Evolutionary conservation across 345 rosid genomes (phyloP), one percentile per base, ranked within the genome.

Genomic region (Eutrema heterophyllum): DNA sequence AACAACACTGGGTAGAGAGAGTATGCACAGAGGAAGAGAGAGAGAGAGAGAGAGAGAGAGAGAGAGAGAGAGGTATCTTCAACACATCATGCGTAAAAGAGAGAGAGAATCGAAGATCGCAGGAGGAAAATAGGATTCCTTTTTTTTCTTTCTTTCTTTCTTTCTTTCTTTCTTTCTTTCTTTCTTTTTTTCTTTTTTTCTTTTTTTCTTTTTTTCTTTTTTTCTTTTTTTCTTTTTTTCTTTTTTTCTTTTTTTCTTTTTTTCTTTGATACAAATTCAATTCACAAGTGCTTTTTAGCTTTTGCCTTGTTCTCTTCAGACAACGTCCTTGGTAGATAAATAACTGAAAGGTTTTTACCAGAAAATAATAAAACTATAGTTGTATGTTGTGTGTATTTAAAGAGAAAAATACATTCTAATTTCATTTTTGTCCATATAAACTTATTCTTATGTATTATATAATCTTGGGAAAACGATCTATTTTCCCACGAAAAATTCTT

Each of bases 61-160:
- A 50, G 53, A 61, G 63, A 63, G 68, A 50, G 53, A 61, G 63
- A 63, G 54, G 53, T 56, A 40, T 64, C 76, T 64, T 77, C 76
- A 49, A 38, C 56, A 56, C 67, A 64, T 64, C 49, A 38, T 70
- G 53, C 71, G 72, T 54, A 6, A 58, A 9, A 46, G 58, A 50
- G 32, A 75, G 67, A 70, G 75, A 76, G 59, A 61, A 16, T 5
- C 59, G 67, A 48, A 70, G 75, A 76, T 76, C 80, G 71, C 70
- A 46, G 59, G 50, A 62, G 67, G 67, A 63, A 76, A 70, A 16
- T 16, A 10, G 29, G 38, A 56, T 29, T 48, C 21, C 10, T 18
- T 32, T 39, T 48, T 4, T 9, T 21, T 50, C 9, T 30, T n/a
- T 58, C 21, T 18, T 18, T 18, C 21, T 18, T 18, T 18, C 21